A percentile compares a stretch with the other conserved stretches of the same genome.
Conservation (phyloP, 1,139 yeast genomes). For the Saccharomycopsis hybrid region DNA sequence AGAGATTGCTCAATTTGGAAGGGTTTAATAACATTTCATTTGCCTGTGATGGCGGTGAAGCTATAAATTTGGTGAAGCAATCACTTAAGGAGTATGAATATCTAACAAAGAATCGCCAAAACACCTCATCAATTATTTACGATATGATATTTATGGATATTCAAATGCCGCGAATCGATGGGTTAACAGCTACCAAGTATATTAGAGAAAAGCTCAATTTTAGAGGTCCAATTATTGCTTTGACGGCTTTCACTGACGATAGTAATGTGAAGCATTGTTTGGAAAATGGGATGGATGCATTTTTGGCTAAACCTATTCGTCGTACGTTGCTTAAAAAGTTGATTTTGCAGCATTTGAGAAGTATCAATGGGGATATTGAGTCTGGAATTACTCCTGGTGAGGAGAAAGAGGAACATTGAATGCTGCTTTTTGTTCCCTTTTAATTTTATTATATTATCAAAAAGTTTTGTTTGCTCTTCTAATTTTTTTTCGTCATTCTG, state of each 20-base stretch:
- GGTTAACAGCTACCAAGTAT: constrained; percentile 70
- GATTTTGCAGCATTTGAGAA: constrained; percentile 19
- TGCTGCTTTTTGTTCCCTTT: not conserved
- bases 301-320: constrained; percentile 80
- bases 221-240: constrained; percentile 76
- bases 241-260: constrained; percentile 92
- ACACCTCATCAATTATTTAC: constrained; percentile 32
- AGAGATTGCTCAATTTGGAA: constrained; percentile 74
- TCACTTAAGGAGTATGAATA: constrained; percentile 34
- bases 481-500: constrained; percentile 75
- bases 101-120: constrained; percentile 22
- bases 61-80: constrained; percentile 55
- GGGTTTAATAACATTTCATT: constrained; percentile 65
- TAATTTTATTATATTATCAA: constrained; percentile 24
- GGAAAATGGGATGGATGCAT: constrained; percentile 82
- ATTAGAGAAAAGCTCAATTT: constrained; percentile 63
- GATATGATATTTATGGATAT: constrained; percentile 92
- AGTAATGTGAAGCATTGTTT: constrained; percentile 73
- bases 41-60: constrained; percentile 90
- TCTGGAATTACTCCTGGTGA: constrained; percentile 13
- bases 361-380: constrained; percentile 12
- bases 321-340: constrained; percentile 54
- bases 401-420: constrained; percentile 4
- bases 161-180: constrained; percentile 93
- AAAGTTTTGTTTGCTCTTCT: constrained; percentile 73